Conservation (phyloP, 805 yeast genomes). For the Lipomyces sp. region DNA sequence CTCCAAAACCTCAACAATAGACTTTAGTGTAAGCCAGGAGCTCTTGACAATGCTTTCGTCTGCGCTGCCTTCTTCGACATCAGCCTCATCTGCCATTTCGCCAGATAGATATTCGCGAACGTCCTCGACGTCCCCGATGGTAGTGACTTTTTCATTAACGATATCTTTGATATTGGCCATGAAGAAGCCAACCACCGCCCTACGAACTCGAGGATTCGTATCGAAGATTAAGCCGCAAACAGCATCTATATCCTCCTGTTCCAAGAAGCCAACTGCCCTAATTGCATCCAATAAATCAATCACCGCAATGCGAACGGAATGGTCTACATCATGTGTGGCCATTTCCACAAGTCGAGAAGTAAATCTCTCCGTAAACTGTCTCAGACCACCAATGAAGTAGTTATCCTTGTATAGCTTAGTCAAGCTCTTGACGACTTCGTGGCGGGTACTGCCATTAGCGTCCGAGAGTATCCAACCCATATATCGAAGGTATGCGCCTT, state of each 20-base stretch:
- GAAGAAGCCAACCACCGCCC: constrained; percentile 61
- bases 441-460: constrained; percentile 60
- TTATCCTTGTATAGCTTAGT: constrained; percentile 54
- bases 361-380: constrained; percentile 79
- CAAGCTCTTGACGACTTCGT: constrained; percentile 65
- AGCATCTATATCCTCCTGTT: constrained; percentile 57
- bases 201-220: constrained; percentile 44
- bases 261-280: constrained; percentile 64
- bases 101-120: constrained; percentile 15
- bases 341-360: constrained; percentile 68
- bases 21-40: constrained; percentile 28
- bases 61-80: constrained; percentile 16
- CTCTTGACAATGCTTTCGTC: neutral
- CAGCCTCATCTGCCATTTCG: constrained; percentile 18
- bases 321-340: constrained; percentile 60
- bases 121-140: constrained; percentile 22
- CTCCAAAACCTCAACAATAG: constrained; percentile 23
- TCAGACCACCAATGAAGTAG: constrained; percentile 62
- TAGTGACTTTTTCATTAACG: constrained; percentile 37
- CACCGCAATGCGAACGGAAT: constrained; percentile 58
- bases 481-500: constrained; percentile 70
- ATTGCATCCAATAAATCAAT: constrained; percentile 61
- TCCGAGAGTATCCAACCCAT: constrained; percentile 89
- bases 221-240: constrained; percentile 52
- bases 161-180: constrained; percentile 45